Conservation (phyloP, 2,329 filamentous ascomycete genomes). For the Tricladium varicosporioides region DNA sequence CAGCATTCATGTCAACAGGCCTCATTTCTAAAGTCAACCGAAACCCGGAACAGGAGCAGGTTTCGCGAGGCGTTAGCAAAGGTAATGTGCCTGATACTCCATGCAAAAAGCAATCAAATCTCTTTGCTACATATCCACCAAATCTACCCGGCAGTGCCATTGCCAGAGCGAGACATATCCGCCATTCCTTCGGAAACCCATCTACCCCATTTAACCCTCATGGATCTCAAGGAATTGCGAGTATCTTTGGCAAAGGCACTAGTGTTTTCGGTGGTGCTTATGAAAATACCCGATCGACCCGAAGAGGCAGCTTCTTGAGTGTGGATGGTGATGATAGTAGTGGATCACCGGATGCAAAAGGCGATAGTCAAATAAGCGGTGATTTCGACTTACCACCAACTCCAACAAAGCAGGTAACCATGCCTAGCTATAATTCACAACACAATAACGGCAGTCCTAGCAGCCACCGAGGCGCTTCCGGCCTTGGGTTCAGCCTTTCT, state of each 20-base stretch:
- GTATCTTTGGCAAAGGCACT: constrained; percentile 51
- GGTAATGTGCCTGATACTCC: constrained; percentile 87
- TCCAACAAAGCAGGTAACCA: constrained; percentile 72
- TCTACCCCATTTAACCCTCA: constrained; percentile 76
- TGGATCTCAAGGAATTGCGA: constrained; percentile 42
- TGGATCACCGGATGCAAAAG: constrained; percentile 52
- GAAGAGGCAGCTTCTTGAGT: constrained; percentile 70
- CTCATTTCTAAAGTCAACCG: constrained; percentile 93
- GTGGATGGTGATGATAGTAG: constrained; percentile 63
- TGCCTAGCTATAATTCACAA: constrained; percentile 26
- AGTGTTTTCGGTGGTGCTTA: constrained; percentile 60
- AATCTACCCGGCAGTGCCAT: constrained; percentile 57
- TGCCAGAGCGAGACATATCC: constrained; percentile 59
- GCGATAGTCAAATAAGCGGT: constrained; percentile 54
- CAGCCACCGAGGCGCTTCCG: constrained; percentile 26
- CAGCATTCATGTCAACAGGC: constrained; percentile 91
- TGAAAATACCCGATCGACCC: constrained; percentile 42
- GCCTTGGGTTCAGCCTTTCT: constrained; percentile 25
- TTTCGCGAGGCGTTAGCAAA: constrained; percentile 51
- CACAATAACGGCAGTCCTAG: constrained; percentile 31
- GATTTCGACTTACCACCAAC: constrained; percentile 86
- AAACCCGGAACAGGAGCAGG: constrained; percentile 66
- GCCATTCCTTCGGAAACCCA: constrained; percentile 74
- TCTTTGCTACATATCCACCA: constrained; percentile 64
- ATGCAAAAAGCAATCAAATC: constrained; percentile 78